Evolutionary conservation across 352 stramenopile species (phyloP), one percentile per base, ranked within the genome.

Genomic region (Globisporangium camurandrum): DNA sequence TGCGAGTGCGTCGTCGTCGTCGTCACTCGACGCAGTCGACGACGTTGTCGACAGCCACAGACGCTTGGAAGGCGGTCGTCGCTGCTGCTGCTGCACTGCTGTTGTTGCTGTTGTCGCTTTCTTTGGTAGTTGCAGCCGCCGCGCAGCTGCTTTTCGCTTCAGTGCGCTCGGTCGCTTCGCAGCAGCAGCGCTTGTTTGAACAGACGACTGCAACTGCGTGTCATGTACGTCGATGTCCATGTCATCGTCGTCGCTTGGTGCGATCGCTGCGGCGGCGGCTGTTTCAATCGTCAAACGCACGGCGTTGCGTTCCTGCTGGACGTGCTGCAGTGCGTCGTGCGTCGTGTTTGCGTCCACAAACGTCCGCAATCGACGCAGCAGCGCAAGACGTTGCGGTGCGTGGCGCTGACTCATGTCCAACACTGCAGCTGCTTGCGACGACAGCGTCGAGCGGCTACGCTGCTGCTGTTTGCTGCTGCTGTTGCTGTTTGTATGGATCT

Each of bases 1-100:
- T 22, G 64, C 64, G 8, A 84, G 57, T 5, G 59, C 65, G 28
- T 69, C 61, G 33, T 62, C 77, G 19, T 59, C 45, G 33, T 62
- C 77, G 19, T 59, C 45, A 7, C 44, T 64, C 5, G 61, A 63
- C 2, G 66, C 68, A 26, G 57, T 43, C 10, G 67, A 65, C 39
- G 53, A 56, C 8, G 49, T n/a, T n/a, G n/a, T n/a, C n/a, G n/a
- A n/a, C 6, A 48, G 36, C 34, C 31, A 9, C 31, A n/a, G n/a
- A n/a, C n/a, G n/a, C n/a, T n/a, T n/a, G n/a, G n/a, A n/a, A n/a
- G n/a, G n/a, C n/a, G n/a, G n/a, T n/a, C n/a, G n/a, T n/a, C n/a
- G n/a, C n/a, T n/a, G n/a, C n/a, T n/a, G n/a, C n/a, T n/a, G n/a
- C n/a, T n/a, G n/a, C n/a, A n/a, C n/a, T n/a, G n/a, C n/a, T n/a